phyloP scores from a whole-genome alignment of 169 alveolate genomes.

The Cardiosporidium cionae region DNA sequence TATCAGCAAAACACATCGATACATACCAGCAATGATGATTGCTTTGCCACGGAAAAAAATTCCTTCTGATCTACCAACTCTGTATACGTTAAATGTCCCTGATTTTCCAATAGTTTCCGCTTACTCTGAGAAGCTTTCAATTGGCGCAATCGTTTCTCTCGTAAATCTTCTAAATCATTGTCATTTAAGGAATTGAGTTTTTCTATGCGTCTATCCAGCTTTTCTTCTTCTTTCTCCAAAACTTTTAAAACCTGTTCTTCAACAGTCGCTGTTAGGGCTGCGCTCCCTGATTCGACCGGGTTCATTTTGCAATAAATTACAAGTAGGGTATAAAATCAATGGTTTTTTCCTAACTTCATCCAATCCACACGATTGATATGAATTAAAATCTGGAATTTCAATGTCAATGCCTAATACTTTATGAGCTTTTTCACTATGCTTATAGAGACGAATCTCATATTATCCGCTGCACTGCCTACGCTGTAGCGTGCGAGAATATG shows the following conservation, averaged over 20 bases:
- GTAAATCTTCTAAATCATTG: slow-evolving; percentile 1
- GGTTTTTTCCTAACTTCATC: too few relatives aligned
- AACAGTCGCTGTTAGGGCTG: neutral
- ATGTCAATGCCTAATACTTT: too few relatives aligned
- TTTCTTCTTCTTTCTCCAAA: slow-evolving; percentile 18
- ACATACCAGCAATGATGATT: neutral
- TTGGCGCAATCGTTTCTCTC: neutral
- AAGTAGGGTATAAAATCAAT: too few relatives aligned
- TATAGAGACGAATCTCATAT: too few relatives aligned
- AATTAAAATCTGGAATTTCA: too few relatives aligned
- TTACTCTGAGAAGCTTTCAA: neutral
- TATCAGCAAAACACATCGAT: neutral
- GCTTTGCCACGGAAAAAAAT: slow-evolving; percentile 1
- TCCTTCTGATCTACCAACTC: slow-evolving; percentile 5
- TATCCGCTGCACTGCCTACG: too few relatives aligned
- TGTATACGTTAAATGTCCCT: slow-evolving; percentile 4
- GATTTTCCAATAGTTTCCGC: neutral
- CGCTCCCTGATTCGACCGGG: too few relatives aligned
- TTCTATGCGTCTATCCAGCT: slow-evolving; percentile 13
- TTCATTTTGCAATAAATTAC: too few relatives aligned
- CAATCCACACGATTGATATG: too few relatives aligned
- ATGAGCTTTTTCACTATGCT: too few relatives aligned
- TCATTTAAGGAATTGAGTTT: neutral
- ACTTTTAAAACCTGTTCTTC: slow-evolving; percentile 6
- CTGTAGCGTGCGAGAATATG: too few relatives aligned